Evolutionary conservation across 768 basidiomycete species (phyloP), one percentile per base, ranked within the genome.

Genomic region (Panus rudis): DNA sequence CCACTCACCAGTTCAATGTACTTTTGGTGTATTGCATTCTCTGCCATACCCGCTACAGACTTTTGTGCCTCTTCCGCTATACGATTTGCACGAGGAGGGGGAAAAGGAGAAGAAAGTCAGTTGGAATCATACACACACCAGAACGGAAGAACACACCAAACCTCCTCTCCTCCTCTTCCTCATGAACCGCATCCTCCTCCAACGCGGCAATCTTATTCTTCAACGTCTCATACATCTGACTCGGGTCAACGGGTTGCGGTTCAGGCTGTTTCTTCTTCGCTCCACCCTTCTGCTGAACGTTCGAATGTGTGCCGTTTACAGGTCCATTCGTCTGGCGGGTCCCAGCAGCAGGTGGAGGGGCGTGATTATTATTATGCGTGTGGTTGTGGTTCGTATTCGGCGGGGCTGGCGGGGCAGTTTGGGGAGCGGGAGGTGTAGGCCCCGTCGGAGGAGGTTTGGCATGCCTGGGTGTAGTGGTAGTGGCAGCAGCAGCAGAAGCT

Each of bases 201-300:
- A 92, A 67, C 32, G 86, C 88, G 4, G 90, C 87, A 64, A 92
- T 92, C 61, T 88, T 74, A 61, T 72, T 91, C 76, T 84, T 90
- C 55, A 92, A 70, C 42, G 79, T 85, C 62, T 91, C 89, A 60
- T 90, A 90, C 84, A 92, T 86, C 31, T 78, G 74, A 2, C 80
- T 83, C 42, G 88, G 87, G 67, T 92, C 89, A 42, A 86, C 75
- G 17, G 80, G 81, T 6, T 70, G 59, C 44, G 69, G 65, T 48
- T 82, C 84, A 52, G 69, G 73, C 63, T 82, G 84, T 69, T 81
- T 84, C 79, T 87, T 90, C 68, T 66, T 83, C n/a, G n/a, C n/a
- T n/a, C n/a, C n/a, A 17, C 56, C 52, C 44, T 63, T 62, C 12
- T 43, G 26, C 34, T 54, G 52, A 17, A 52, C 34, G 38, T 58